Conservation (phyloP, 31 red algal species). For the Porphyra umbilicalis region DNA sequence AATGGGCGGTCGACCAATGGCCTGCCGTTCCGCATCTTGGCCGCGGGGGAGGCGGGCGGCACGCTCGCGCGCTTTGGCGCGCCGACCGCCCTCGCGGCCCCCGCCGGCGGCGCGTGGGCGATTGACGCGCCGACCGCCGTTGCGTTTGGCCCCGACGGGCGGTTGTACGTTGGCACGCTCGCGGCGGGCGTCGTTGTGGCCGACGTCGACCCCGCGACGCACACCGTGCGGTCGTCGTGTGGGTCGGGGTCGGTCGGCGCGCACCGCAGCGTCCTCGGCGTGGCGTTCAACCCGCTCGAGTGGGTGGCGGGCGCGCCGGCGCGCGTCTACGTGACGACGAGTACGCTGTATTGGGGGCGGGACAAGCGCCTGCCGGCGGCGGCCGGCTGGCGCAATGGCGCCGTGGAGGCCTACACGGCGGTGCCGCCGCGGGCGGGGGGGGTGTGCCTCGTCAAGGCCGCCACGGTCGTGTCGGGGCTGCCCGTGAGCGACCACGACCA, state of each 20-base stretch:
- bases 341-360: constrained; percentile 18
- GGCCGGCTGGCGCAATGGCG: constrained; percentile 55
- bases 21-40: neutral
- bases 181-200: constrained; percentile 6
- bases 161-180: constrained; percentile 28
- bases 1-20: neutral
- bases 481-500: constrained; percentile 80
- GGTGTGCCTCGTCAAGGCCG: constrained; percentile 26
- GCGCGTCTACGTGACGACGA: constrained; percentile 34
- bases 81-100: neutral
- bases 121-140: constrained; percentile 17
- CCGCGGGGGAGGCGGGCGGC: neutral
- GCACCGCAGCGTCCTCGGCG: constrained; percentile 24
- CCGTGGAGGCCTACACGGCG: constrained; percentile 19
- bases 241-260: constrained; percentile 5
- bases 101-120: neutral
- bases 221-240: constrained; percentile 8
- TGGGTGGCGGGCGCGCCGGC: neutral
- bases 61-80: neutral
- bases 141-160: constrained; percentile 25
- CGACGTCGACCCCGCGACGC: constrained; percentile 9
- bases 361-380: neutral
- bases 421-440: constrained; percentile 10
- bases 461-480: constrained; percentile 43
- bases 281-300: constrained; percentile 26